Percentiles rank a stretch among this genome's conserved stretches.
Evolutionary conservation across 2,329 filamentous ascomycete species (phyloP).

Genomic region (Drechslera avenae): DNA sequence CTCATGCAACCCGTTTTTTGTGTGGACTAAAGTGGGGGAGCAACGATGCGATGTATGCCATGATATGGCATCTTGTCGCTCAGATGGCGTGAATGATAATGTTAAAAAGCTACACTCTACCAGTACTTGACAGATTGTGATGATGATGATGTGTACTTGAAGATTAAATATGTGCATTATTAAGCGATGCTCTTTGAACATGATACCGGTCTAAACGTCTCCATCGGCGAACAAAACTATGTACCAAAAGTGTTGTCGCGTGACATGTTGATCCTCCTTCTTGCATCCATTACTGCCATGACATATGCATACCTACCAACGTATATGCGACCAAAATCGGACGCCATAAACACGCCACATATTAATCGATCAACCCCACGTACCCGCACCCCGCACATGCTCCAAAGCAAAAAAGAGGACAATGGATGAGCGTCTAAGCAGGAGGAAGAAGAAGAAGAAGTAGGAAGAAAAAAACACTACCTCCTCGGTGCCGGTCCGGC

Average conservation of each 20-base stretch:
- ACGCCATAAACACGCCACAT: no score
- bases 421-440: no score
- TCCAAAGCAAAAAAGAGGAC: no score
- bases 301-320: no score
- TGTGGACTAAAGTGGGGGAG: conserved; percentile 4
- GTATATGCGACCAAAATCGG: no score
- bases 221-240: no score
- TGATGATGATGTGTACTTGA: neutral
- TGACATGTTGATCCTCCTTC: no score
- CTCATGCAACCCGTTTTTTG: neutral
- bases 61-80: neutral
- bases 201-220: neutral
- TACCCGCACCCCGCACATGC: no score
- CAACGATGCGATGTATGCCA: neutral
- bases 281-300: no score
- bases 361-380: neutral
- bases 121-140: neutral
- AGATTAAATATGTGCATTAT: neutral
- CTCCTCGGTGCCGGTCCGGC: conserved; percentile 3
- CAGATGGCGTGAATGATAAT: conserved; percentile 11
- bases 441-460: neutral
- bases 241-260: no score
- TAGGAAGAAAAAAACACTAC: neutral
- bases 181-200: neutral
- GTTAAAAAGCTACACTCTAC: neutral